Conservation (phyloP, 2,329 filamentous ascomycete genomes). For the Clarireedia homoeocarpa region DNA sequence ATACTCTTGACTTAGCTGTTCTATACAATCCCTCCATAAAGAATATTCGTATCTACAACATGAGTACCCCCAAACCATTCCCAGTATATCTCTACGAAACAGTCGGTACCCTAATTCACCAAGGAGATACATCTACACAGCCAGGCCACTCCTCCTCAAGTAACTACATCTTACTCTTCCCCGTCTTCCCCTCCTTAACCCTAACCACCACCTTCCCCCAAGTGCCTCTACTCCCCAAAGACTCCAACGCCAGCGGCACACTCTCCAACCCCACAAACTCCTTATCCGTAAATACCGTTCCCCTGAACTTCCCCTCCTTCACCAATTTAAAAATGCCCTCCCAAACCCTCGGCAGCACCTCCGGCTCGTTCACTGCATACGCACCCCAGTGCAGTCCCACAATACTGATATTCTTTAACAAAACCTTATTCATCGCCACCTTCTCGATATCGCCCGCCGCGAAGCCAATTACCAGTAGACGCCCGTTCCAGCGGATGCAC, state of each 20-base stretch:
- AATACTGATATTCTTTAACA: conserved; percentile 87
- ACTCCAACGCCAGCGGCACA: conserved; percentile 67
- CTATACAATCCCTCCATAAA: too few species aligned
- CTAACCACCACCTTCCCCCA: conserved; percentile 97
- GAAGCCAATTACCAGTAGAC: conserved; percentile 83
- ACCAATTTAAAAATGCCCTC: conserved; percentile 73
- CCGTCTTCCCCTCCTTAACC: conserved; percentile 53
- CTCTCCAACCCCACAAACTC: conserved; percentile 77
- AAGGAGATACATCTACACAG: too few species aligned
- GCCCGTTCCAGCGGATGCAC: conserved; percentile 88
- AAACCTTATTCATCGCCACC: conserved; percentile 82
- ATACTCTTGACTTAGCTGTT: too few species aligned
- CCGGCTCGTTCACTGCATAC: conserved; percentile 66
- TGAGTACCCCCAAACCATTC: too few species aligned
- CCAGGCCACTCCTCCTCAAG: background rate
- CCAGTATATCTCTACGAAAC: too few species aligned
- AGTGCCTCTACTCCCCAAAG: conserved; percentile 71
- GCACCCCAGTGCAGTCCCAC: conserved; percentile 90
- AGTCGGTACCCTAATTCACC: too few species aligned
- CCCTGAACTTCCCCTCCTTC: conserved; percentile 66
- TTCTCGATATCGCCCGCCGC: conserved; percentile 83
- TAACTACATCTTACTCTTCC: conserved; percentile 45
- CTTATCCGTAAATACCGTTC: conserved; percentile 75
- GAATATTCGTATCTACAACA: too few species aligned
- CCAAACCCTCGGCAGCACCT: conserved; percentile 69